Percentiles rank a stretch among this genome's conserved stretches.
Evolutionary conservation across 2,329 filamentous ascomycete genomes (phyloP).

Genomic region (Huntiella decipiens): DNA sequence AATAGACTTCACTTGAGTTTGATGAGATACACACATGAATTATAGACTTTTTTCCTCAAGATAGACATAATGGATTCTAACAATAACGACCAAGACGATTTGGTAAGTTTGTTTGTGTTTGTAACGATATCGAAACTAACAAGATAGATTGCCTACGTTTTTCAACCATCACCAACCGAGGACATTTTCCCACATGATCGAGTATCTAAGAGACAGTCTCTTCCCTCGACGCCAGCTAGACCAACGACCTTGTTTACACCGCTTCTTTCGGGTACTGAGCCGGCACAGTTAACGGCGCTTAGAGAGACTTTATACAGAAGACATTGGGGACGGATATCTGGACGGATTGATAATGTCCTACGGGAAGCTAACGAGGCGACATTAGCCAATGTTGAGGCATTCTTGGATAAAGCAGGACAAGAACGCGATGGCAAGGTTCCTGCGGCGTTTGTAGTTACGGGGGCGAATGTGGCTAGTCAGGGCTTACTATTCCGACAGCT

Average conservation of each 20-base stretch:
- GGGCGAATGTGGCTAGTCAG: conserved; percentile 60
- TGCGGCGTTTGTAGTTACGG: conserved; percentile 55
- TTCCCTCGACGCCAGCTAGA: conserved; percentile 12
- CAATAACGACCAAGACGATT: conserved; percentile 10
- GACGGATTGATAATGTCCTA: conserved; percentile 40
- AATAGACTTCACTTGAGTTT: not conserved
- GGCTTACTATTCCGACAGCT: conserved; percentile 55
- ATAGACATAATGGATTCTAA: conserved; percentile 7
- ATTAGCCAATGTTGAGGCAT: conserved; percentile 36
- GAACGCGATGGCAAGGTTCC: conserved; percentile 25
- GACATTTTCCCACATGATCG: conserved; percentile 18
- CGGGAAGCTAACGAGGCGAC: conserved; percentile 42
- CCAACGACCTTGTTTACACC: conserved; percentile 24
- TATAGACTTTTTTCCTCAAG: too few relatives aligned
- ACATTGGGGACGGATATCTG: conserved; percentile 46
- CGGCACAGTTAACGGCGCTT: conserved; percentile 26
- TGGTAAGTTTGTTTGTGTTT: conserved; percentile 4
- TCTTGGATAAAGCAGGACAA: conserved; percentile 23
- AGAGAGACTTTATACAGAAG: conserved; percentile 41
- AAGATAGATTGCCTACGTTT: conserved; percentile 41
- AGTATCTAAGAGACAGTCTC: conserved; percentile 31
- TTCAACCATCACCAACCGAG: conserved; percentile 28
- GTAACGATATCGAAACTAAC: conserved; percentile 11
- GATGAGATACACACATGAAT: too few relatives aligned
- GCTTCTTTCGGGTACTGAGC: conserved; percentile 37